Percentiles rank a stretch among this genome's conserved stretches.
Evolutionary conservation across 2,329 filamentous ascomycete species (phyloP).

Genomic region (Cladophialophora immunda): DNA sequence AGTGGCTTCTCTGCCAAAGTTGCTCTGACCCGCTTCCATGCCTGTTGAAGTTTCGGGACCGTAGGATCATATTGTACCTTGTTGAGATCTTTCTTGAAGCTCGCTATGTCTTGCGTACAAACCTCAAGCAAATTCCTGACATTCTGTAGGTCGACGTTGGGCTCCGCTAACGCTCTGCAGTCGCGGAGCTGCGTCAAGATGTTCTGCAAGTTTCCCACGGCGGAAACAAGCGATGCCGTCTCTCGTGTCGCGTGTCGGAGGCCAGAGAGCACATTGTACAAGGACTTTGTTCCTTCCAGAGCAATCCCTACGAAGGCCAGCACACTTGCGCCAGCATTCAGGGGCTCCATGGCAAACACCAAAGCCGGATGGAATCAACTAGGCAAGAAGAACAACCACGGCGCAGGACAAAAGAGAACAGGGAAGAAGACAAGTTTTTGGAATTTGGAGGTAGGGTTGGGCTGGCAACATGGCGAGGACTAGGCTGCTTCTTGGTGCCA

Average conservation of each 20-base stretch:
- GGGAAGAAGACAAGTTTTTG: background rate
- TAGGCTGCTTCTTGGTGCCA: background rate
- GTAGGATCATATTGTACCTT: background rate
- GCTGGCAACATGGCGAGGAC: background rate
- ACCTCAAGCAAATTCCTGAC: background rate
- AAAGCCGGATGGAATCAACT: background rate
- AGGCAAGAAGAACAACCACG: background rate
- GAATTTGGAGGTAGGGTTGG: background rate
- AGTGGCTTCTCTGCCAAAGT: background rate
- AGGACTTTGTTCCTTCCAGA: background rate
- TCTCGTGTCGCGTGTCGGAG: background rate
- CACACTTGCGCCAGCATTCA: background rate
- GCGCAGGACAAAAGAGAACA: background rate
- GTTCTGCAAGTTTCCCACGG: background rate
- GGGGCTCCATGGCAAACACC: background rate
- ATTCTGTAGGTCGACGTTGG: background rate
- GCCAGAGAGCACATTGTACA: background rate
- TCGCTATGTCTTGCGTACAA: background rate
- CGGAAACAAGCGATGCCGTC: background rate
- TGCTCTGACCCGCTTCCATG: slow-evolving; percentile 1
- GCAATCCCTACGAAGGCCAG: slow-evolving; percentile 1
- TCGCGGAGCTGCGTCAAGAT: slow-evolving; percentile 1
- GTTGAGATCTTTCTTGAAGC: background rate
- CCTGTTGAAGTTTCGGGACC: background rate
- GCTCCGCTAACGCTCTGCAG: background rate